Base-by-base conservation (phyloP, 208 protist genomes). In the Trypanosoma melophagium region DNA sequence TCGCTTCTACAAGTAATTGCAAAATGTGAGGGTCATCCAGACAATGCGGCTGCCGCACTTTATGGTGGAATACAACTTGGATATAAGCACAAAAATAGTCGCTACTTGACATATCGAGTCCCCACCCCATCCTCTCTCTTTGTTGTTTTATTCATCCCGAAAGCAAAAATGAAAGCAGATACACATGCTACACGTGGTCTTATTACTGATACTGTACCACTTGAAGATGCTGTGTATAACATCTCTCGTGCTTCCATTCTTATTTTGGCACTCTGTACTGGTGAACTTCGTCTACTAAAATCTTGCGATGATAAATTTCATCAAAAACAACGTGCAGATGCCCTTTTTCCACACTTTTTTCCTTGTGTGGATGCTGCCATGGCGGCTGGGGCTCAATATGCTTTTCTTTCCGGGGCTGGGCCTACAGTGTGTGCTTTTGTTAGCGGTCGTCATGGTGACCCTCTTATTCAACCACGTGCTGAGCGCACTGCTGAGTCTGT, bases 51-150 rank as follows among this genome's bases (percentile, higher is more conserved):
- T 10, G 83, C 94, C 2, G 90, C 89, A 69, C 92, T 98, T 41
- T 98, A 98, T 81, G 96, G 96, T 45, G 93, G 92, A 55, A 85
- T 97, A 44, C 96, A 97, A 63, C 82, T 98, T 14, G 85, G 91
- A 54, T 89, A 92, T 84, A 50, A 68, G 21, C 67, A 53, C 0
- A 60, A 72, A 17, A 64, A 41, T 9, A 58, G 77, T 3, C 58
- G 51, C 17, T 76, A 81, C 40, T 68, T 80, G 66, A 97, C 91
- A 41, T 82, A 92, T 58, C 87, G 84, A 41, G 90, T 97, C 28
- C 79, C 83, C 16, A 90, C 92, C 2, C 90, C 90, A 35, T 54
- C 76, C 3, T 83, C 81, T 60, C 62, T 97, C 12, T 89, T 87
- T 3, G 70, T 94, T 16, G 89, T 97, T 9, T 74, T 98, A 35